These are phyloP conservation scores for Brassica napus DNA, from an alignment of 345 rosid genomes.

Conservation along the genomic window DNA sequence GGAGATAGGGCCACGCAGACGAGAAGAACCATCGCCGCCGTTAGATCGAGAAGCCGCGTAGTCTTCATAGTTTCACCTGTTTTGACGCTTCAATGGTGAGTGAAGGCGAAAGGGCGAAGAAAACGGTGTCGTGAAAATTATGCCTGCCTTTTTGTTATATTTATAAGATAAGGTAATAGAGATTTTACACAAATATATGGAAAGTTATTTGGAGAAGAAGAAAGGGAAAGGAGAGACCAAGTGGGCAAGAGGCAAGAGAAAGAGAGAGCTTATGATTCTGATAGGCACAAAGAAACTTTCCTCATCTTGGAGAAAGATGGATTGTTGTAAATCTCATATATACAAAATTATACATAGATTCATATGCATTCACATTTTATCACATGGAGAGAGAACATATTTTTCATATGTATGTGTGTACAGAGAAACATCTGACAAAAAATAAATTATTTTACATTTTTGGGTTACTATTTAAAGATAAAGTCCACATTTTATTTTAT, in stretches of 20 bases:
- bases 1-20: constrained; percentile 35
- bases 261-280: constrained; percentile 17
- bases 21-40: constrained; percentile 29
- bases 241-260: constrained; percentile 30
- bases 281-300: constrained; percentile 24
- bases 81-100: constrained; percentile 6
- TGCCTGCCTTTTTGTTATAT: not conserved
- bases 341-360: not conserved
- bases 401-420: constrained; percentile 1
- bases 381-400: constrained; percentile 7
- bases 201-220: constrained; percentile 25
- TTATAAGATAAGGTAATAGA: not conserved
- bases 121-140: not conserved
- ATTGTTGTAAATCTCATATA: not conserved
- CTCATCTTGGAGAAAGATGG: constrained; percentile 15
- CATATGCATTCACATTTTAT: not conserved
- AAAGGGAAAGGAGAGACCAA: constrained; percentile 37
- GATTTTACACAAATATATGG: not conserved
- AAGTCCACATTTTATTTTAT: not conserved
- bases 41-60: constrained; percentile 2
- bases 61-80: constrained; percentile 11
- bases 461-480: not conserved
- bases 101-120: not conserved
- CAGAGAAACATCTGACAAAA: constrained; percentile 20
- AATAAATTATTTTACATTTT: not conserved